These are phyloP conservation scores for Plasmodium berghei DNA, from an alignment of 169 alveolate species.

Conservation along the genomic window DNA sequence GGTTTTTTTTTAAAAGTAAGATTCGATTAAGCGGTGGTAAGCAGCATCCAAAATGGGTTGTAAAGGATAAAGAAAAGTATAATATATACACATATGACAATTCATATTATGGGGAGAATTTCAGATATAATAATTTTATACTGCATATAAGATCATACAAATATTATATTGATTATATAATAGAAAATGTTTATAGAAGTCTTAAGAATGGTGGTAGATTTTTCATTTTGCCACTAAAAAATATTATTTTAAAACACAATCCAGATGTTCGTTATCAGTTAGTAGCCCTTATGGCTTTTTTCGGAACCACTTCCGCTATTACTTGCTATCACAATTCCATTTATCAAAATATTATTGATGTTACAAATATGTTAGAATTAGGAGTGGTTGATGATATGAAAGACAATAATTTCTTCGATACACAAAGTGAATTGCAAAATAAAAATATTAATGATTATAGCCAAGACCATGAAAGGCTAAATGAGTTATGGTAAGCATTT, in stretches of 20 bases:
- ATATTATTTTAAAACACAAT: conserved; percentile 84
- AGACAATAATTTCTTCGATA: conserved; percentile 87
- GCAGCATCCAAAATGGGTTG: conserved; percentile 77
- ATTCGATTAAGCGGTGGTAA: conserved; percentile 75
- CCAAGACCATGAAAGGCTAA: conserved; percentile 83
- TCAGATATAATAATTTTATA: conserved; percentile 66
- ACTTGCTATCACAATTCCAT: conserved; percentile 82
- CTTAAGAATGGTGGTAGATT: conserved; percentile 45
- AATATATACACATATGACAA: conserved; percentile 69
- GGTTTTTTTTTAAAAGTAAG: conserved; percentile 74
- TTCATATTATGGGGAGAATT: conserved; percentile 75
- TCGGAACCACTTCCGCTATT: conserved; percentile 86
- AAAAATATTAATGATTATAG: conserved; percentile 81
- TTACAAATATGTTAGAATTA: conserved; percentile 79
- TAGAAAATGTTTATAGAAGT: conserved; percentile 68
- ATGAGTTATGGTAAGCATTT: conserved; percentile 78
- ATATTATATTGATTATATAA: conserved; percentile 76
- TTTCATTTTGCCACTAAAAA: conserved; percentile 80
- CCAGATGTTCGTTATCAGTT: conserved; percentile 91
- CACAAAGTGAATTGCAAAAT: conserved; percentile 81
- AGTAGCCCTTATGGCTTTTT: conserved; percentile 88
- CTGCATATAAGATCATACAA: conserved; percentile 75
- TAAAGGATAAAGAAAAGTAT: conserved; percentile 74
- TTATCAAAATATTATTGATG: conserved; percentile 88
- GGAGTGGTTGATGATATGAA: conserved; percentile 88